These are phyloP conservation scores for Teunomyces cretensis DNA, from an alignment of 805 yeast species.

Conservation along the genomic window DNA sequence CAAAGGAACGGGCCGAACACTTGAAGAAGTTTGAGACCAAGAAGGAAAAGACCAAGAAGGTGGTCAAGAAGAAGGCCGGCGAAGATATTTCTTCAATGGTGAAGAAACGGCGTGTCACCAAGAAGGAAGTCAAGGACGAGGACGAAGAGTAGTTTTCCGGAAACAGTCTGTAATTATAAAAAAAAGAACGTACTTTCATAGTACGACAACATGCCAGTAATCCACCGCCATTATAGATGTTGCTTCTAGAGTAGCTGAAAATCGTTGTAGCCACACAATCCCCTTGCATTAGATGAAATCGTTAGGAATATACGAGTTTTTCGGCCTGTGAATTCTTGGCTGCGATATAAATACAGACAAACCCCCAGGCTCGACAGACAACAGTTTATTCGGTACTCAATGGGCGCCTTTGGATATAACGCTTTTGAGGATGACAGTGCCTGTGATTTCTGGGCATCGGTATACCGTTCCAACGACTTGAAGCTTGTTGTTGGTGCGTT, in stretches of 20 bases:
- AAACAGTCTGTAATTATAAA: no score
- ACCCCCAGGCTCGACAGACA: background rate
- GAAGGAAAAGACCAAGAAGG: conserved; percentile 12
- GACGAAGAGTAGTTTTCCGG: conserved; percentile 5
- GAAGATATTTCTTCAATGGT: conserved; percentile 18
- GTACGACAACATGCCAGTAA: no score
- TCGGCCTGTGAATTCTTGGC: background rate
- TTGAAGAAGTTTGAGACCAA: conserved; percentile 56
- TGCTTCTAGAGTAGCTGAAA: no score
- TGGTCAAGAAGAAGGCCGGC: conserved; percentile 5
- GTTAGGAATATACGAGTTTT: background rate
- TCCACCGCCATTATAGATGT: no score
- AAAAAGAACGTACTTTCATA: no score
- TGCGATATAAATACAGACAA: background rate
- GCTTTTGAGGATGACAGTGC: background rate
- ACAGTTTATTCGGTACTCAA: no score
- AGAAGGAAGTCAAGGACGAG: conserved; percentile 11
- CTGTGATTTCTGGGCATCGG: background rate
- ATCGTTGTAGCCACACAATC: no score
- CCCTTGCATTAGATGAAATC: no score
- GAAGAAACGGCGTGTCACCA: conserved; percentile 10
- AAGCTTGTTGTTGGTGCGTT: background rate
- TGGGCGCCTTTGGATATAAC: background rate
- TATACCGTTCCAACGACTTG: background rate
- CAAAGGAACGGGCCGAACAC: conserved; percentile 67